These are phyloP conservation scores for Clausena lansium DNA, from an alignment of 345 rosid species.

Conservation along the genomic window DNA sequence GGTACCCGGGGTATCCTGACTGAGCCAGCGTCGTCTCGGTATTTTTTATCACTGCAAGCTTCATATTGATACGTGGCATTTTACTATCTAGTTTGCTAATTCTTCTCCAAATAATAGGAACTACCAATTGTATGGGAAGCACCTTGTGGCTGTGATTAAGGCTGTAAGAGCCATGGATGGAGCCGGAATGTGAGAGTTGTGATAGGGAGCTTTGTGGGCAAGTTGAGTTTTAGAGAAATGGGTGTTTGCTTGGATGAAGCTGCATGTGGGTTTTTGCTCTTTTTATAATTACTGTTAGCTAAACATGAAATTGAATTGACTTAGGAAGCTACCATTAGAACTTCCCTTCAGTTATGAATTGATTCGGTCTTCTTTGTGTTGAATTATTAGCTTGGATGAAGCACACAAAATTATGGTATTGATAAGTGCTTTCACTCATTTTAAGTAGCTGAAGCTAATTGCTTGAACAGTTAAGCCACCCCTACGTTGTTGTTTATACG, in stretches of 20 bases:
- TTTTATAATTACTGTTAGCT: not conserved
- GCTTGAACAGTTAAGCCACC: conserved; percentile 67
- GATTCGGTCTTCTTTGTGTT: not conserved
- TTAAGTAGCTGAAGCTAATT: not conserved
- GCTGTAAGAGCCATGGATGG: conserved; percentile 57
- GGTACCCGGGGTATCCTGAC: too few relatives aligned
- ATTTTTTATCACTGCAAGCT: too few relatives aligned
- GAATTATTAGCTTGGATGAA: not conserved
- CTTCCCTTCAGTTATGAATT: not conserved
- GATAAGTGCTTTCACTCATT: not conserved
- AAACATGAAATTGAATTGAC: not conserved
- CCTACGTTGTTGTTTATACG: conserved; percentile 73
- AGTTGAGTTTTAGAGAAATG: conserved; percentile 80
- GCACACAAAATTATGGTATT: not conserved
- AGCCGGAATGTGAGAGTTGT: conserved; percentile 53
- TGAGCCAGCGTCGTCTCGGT: too few relatives aligned
- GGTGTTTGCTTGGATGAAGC: conserved; percentile 93
- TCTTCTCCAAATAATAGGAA: conserved; percentile 72
- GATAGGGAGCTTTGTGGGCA: conserved; percentile 80
- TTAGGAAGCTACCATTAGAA: not conserved
- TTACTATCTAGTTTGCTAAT: too few relatives aligned
- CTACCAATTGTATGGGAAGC: conserved; percentile 75
- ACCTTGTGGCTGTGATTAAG: conserved; percentile 81
- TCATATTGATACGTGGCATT: too few relatives aligned
- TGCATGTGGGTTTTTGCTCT: conserved; percentile 50